Evolutionary conservation across 1,284 basidiomycete species (phyloP).

Genomic region (Phylloboletellus chloephorus): DNA sequence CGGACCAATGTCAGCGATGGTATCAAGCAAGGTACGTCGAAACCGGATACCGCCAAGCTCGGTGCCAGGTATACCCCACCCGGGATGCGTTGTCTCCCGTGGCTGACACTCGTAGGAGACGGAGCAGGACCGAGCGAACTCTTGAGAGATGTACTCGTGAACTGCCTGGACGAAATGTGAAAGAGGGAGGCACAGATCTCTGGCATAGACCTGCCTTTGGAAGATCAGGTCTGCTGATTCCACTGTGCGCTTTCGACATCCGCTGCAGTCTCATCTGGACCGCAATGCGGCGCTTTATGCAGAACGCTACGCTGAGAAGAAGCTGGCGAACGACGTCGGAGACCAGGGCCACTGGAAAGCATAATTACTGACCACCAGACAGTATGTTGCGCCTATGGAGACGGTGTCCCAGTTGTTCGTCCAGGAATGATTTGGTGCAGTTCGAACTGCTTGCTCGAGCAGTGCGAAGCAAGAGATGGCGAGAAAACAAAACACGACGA

Average conservation of each 20-base stretch:
- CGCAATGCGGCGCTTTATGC: constrained; percentile 60
- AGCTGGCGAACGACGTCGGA: constrained; percentile 36
- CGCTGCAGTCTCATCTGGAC: constrained; percentile 56
- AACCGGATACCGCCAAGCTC: constrained; percentile 56
- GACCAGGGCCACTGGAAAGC: not conserved
- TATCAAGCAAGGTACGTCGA: constrained; percentile 58
- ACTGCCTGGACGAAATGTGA: constrained; percentile 48
- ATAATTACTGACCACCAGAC: constrained; percentile 48
- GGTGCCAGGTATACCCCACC: constrained; percentile 75
- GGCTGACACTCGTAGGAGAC: constrained; percentile 75
- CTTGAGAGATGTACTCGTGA: constrained; percentile 68
- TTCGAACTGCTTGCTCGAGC: constrained; percentile 65
- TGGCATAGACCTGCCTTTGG: constrained; percentile 53
- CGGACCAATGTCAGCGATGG: constrained; percentile 61
- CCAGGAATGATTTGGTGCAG: constrained; percentile 48
- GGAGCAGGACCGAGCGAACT: constrained; percentile 73
- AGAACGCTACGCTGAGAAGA: constrained; percentile 50
- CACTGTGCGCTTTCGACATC: constrained; percentile 68
- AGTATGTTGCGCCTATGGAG: constrained; percentile 60
- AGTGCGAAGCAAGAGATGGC: constrained; percentile 59
- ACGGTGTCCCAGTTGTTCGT: constrained; percentile 58
- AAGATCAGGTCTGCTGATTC: constrained; percentile 58
- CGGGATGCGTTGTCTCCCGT: constrained; percentile 64
- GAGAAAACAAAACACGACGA: constrained; percentile 50
- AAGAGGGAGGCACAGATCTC: constrained; percentile 1